phyloP scores from a whole-genome alignment of 2,329 filamentous ascomycete genomes.

The Ophiostoma sp. region DNA sequence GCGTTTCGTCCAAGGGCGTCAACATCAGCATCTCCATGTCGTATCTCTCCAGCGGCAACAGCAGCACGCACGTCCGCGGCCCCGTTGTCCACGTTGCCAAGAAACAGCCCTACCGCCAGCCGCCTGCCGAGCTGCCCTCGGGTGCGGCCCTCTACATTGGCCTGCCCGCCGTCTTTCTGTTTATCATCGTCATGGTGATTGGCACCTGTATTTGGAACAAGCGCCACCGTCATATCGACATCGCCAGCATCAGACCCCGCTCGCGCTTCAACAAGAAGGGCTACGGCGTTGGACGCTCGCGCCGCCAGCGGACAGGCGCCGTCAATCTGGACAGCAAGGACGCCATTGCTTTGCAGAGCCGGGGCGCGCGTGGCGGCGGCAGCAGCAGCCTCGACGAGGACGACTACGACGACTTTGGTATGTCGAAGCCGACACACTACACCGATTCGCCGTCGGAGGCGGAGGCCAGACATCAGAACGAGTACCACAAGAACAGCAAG shows the following conservation, averaged over 20 bases:
- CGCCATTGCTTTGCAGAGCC: conserved; percentile 44
- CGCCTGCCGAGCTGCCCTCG: conserved; percentile 33
- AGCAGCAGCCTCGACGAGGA: conserved; percentile 26
- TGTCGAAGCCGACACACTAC: conserved; percentile 22
- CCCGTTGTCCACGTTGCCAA: conserved; percentile 41
- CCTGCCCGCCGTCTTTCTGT: conserved; percentile 46
- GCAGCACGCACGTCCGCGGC: conserved; percentile 33
- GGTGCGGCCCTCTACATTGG: conserved; percentile 47
- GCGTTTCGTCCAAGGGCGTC: conserved; percentile 32
- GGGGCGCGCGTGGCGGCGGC: conserved; percentile 26
- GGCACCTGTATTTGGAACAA: conserved; percentile 54
- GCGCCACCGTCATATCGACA: conserved; percentile 43
- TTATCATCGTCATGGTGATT: conserved; percentile 45
- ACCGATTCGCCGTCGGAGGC: conserved; percentile 28
- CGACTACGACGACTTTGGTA: conserved; percentile 19
- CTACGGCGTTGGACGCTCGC: conserved; percentile 38
- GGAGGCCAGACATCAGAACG: neutral
- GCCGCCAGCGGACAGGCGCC: conserved; percentile 34
- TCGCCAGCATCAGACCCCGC: conserved; percentile 50
- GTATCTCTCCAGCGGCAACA: conserved; percentile 30
- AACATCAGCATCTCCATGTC: conserved; percentile 48
- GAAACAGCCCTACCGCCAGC: conserved; percentile 33
- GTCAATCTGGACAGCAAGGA: conserved; percentile 35
- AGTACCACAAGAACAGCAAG: conserved; percentile 15
- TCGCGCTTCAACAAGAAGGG: conserved; percentile 32